These are phyloP conservation scores for Hericium alpestre DNA, from an alignment of 768 basidiomycete species.

Conservation along the genomic window DNA sequence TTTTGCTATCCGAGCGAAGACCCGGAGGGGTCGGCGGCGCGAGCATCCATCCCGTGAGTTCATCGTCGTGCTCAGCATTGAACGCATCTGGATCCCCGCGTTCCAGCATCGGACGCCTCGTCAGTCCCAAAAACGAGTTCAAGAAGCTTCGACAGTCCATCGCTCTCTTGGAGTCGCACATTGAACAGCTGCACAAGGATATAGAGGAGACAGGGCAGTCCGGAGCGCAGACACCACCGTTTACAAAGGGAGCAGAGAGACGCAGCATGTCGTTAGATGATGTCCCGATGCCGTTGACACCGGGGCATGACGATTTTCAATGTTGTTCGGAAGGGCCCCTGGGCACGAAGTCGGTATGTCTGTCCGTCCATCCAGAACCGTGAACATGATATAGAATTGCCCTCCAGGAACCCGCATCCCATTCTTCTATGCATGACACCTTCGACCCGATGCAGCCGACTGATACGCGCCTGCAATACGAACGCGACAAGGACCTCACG, in stretches of 20 bases:
- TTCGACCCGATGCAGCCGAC: conserved; percentile 5
- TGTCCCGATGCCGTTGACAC: not conserved
- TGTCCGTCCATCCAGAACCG: too few species aligned
- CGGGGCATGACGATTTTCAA: not conserved
- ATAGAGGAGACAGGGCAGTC: not conserved
- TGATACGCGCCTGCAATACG: conserved; percentile 4
- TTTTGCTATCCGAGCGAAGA: conserved; percentile 12
- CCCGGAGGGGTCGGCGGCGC: conserved; percentile 9
- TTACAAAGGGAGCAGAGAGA: not conserved
- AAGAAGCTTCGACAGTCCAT: conserved; percentile 13
- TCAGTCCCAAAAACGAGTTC: conserved; percentile 12
- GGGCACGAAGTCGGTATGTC: too few species aligned
- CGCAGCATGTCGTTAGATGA: not conserved
- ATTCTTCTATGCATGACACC: conserved; percentile 10
- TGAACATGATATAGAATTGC: too few species aligned
- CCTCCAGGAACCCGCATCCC: not conserved
- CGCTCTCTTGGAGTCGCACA: conserved; percentile 11
- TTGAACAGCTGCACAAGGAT: not conserved
- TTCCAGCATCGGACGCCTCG: conserved; percentile 1
- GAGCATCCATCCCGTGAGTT: conserved; percentile 7
- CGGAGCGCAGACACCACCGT: not conserved
- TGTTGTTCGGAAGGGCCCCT: too few species aligned
- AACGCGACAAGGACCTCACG: conserved; percentile 12
- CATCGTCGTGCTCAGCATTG: not conserved
- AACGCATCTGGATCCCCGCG: too few species aligned